These are phyloP conservation scores for Pythium aristosporum DNA, from an alignment of 352 stramenopile genomes.

Conservation along the genomic window DNA sequence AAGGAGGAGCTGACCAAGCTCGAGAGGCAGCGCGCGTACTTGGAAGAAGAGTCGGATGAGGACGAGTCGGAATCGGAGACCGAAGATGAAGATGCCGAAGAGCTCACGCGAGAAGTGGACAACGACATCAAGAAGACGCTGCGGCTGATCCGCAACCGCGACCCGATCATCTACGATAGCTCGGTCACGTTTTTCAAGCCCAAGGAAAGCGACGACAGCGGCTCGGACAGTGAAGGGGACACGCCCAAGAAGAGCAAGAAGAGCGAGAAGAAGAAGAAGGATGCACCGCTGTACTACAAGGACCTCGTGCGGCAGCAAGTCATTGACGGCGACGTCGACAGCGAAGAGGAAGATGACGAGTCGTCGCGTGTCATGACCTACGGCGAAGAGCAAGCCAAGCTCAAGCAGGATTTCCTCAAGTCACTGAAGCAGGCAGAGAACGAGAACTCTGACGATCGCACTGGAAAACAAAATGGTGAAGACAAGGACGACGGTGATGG, in stretches of 20 bases:
- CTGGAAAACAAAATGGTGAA: neutral
- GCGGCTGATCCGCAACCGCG: slow-evolving; percentile 88
- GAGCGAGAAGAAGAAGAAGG: slow-evolving; percentile 36
- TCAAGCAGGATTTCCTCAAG: slow-evolving; percentile 67
- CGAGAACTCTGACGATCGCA: slow-evolving; percentile 27
- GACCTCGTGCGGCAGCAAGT: slow-evolving; percentile 96
- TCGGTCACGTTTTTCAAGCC: slow-evolving; percentile 89
- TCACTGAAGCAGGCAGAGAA: slow-evolving; percentile 35
- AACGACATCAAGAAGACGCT: slow-evolving; percentile 83
- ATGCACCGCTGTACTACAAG: slow-evolving; percentile 87
- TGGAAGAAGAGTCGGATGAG: slow-evolving; percentile 47
- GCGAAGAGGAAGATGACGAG: slow-evolving; percentile 59
- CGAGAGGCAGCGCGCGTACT: slow-evolving; percentile 39
- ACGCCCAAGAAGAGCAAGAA: slow-evolving; percentile 30
- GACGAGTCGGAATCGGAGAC: slow-evolving; percentile 77
- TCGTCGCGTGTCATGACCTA: slow-evolving; percentile 52
- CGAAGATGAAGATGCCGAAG: slow-evolving; percentile 82
- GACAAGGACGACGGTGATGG: slow-evolving; percentile 59
- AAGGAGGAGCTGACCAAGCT: slow-evolving; percentile 76
- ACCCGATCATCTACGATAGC: slow-evolving; percentile 92
- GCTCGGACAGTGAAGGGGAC: slow-evolving; percentile 26
- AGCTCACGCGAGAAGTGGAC: slow-evolving; percentile 72
- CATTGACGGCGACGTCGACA: slow-evolving; percentile 79
- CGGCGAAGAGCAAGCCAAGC: slow-evolving; percentile 63
- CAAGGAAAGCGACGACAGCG: slow-evolving; percentile 29